These are phyloP conservation scores for Ustilaginoidea virens DNA, from an alignment of 2,329 filamentous ascomycete genomes.

Conservation along the genomic window DNA sequence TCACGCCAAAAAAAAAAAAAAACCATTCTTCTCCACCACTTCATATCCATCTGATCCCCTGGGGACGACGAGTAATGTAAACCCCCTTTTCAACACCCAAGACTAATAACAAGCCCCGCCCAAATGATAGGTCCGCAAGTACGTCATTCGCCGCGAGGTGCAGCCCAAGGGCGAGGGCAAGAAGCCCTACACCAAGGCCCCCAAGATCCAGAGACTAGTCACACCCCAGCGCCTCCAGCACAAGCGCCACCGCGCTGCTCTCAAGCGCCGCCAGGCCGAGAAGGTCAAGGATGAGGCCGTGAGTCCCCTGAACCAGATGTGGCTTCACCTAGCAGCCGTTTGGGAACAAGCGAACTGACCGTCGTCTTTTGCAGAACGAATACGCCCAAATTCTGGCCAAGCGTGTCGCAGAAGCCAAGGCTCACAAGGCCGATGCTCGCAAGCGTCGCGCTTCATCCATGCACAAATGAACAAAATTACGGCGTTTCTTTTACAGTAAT, in stretches of 20 bases:
- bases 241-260: constrained; percentile 95
- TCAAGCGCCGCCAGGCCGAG: constrained; percentile 97
- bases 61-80: constrained; percentile 12
- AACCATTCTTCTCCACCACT: too few relatives aligned
- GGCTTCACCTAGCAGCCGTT: not conserved
- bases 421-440: constrained; percentile 81
- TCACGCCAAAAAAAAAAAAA: too few relatives aligned
- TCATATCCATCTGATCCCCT: too few relatives aligned
- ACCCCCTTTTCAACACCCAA: too few relatives aligned
- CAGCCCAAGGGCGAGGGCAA: constrained; percentile 95
- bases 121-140: constrained; percentile 76
- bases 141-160: constrained; percentile 98
- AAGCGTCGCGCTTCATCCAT: constrained; percentile 96
- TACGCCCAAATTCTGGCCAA: constrained; percentile 93
- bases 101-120: constrained; percentile 20
- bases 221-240: constrained; percentile 99
- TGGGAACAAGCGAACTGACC: constrained; percentile 25
- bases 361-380: constrained; percentile 55
- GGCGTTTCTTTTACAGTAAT: constrained; percentile 14
- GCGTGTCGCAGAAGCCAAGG: constrained; percentile 93
- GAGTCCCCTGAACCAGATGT: constrained; percentile 27
- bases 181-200: constrained; percentile 98
- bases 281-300: constrained; percentile 98
- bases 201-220: constrained; percentile 98
- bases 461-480: constrained; percentile 52